Evolutionary conservation across 495 filamentous ascomycete species (phyloP).

Genomic region (Saxophila tyrrhenica): DNA sequence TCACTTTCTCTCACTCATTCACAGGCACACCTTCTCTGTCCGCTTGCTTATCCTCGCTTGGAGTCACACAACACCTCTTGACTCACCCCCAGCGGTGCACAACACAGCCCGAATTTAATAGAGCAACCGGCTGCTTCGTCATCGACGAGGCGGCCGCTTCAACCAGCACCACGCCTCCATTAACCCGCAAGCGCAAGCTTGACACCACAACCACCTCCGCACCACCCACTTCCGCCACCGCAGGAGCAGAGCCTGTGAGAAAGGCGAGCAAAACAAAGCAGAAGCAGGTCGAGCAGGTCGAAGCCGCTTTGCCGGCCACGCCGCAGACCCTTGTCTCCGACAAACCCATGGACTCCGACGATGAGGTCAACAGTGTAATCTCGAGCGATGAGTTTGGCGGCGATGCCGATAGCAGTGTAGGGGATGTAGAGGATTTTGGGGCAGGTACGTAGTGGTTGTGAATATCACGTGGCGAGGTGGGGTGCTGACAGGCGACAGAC

Average conservation of each 20-base stretch:
- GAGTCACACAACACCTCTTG: too few relatives aligned
- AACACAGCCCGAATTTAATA: too few relatives aligned
- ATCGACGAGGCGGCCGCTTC: conserved; percentile 21
- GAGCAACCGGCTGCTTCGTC: conserved; percentile 24
- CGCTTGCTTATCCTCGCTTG: too few relatives aligned
- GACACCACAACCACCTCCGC: conserved; percentile 64
- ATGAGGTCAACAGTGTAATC: conserved; percentile 81
- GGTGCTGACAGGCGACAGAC: background rate
- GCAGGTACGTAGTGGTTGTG: conserved; percentile 48
- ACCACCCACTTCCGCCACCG: conserved; percentile 30
- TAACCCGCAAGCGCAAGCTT: conserved; percentile 84
- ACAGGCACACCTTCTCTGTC: too few relatives aligned
- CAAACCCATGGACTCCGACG: conserved; percentile 83
- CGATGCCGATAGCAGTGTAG: conserved; percentile 57
- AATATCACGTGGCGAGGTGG: background rate
- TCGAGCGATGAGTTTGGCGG: conserved; percentile 61
- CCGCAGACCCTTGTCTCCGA: conserved; percentile 47
- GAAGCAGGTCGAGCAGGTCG: conserved; percentile 30
- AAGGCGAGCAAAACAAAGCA: conserved; percentile 34
- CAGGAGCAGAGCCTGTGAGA: conserved; percentile 30
- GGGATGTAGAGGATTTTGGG: conserved; percentile 50
- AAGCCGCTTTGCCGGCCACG: conserved; percentile 38
- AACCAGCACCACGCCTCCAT: conserved; percentile 49
- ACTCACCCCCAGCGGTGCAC: too few relatives aligned
- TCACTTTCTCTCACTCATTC: too few relatives aligned